These are phyloP conservation scores for Volvariella volvacea DNA, from an alignment of 1,284 basidiomycete genomes.

Conservation along the genomic window DNA sequence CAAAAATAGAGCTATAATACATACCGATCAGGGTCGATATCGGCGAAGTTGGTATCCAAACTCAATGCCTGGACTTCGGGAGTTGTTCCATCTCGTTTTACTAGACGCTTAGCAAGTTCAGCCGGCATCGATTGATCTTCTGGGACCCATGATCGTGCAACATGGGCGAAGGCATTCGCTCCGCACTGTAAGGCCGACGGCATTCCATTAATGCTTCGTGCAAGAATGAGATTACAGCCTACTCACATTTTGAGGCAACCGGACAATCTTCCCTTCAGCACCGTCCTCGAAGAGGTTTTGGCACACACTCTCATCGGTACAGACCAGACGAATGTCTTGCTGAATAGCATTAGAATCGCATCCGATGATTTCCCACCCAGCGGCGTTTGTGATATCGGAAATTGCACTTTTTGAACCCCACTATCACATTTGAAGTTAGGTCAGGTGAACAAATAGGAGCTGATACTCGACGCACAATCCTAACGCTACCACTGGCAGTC, in stretches of 20 bases:
- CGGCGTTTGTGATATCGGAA: slow-evolving; percentile 45
- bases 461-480: slow-evolving; percentile 26
- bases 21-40: slow-evolving; percentile 25
- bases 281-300: slow-evolving; percentile 37
- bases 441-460: not conserved
- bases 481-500: slow-evolving; percentile 24
- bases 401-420: slow-evolving; percentile 37
- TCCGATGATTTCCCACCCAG: slow-evolving; percentile 44
- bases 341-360: slow-evolving; percentile 31
- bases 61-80: slow-evolving; percentile 34
- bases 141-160: slow-evolving; percentile 35
- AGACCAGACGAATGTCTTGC: slow-evolving; percentile 45
- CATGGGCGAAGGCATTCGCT: slow-evolving; percentile 40
- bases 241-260: slow-evolving; percentile 42
- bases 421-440: slow-evolving; percentile 16
- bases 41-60: slow-evolving; percentile 36
- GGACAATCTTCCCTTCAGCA: slow-evolving; percentile 43
- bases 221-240: too few relatives aligned
- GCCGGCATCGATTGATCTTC: slow-evolving; percentile 36
- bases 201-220: too few relatives aligned
- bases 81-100: slow-evolving; percentile 24
- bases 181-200: too few relatives aligned
- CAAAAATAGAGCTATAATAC: slow-evolving; percentile 1
- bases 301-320: slow-evolving; percentile 30
- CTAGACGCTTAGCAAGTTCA: slow-evolving; percentile 20